Base-by-base conservation (phyloP, 768 basidiomycete species). In the Coprinopsis marcescibilis region DNA sequence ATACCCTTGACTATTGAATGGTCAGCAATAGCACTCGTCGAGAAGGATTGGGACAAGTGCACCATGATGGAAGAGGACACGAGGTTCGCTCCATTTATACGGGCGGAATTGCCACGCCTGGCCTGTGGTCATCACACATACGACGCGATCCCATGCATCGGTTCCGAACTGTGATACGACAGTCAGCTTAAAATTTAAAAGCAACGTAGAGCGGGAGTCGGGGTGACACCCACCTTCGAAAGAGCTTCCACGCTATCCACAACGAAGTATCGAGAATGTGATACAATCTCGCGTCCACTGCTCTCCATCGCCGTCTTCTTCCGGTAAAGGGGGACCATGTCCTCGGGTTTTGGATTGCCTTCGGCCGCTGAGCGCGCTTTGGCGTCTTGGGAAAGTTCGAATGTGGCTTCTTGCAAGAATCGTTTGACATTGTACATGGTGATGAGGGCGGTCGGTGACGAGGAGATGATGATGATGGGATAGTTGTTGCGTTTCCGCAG, bases 41-140 rank as follows among this genome's bases (percentile, higher is more conserved):
- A 40, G 4, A 37, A 7, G 33, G 12, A 25, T 19, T 12, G 19
- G 14, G 6, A 37, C 7, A 27, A 7, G 33, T 33, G 20, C 53
- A 95, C 94, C 93, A 58, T 98, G 87, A 60, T 96, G 89, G 67
- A 99, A 98, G 21, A 99, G 65, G 42, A 86, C 77, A 50, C 82
- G 81, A 1, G 96, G 96, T 58, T 98, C 93, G 41, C 76, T 83
- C 95, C 95, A 99, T 61, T 95, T 94, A 69, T 98, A 98, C 14
- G 89, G 86, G 48, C 84, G 75, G 67, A 99, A 99, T 62, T 99
- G 96, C 96, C 96, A 97, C 25, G 88, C 85, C 56, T 98, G 95
- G 1, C 96, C 96, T 0, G 96, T 99, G 7, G 96, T 98, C 81
- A 96, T 85, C 13, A 99, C 95, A 54, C 94, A 96, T 3, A 96